These are phyloP conservation scores for Fusarium miscanthi DNA, from an alignment of 2,329 filamentous ascomycete genomes.

Conservation along the genomic window DNA sequence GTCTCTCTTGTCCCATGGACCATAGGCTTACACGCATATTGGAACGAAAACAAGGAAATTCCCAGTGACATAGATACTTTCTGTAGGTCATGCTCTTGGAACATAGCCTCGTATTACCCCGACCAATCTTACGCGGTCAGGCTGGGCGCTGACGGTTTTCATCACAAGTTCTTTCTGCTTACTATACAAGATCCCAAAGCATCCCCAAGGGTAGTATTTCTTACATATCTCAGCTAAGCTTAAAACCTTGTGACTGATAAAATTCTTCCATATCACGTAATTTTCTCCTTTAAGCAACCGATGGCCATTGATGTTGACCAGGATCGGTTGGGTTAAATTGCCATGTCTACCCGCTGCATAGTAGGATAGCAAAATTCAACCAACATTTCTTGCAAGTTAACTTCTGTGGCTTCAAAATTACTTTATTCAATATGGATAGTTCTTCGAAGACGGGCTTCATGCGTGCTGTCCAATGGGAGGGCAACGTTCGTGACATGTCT, in stretches of 20 bases:
- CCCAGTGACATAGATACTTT: rapidly evolving
- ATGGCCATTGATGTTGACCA: rapidly evolving
- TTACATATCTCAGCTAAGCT: slow-evolving; percentile 16
- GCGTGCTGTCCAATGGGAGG: slow-evolving; percentile 23
- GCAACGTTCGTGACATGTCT: slow-evolving; percentile 11
- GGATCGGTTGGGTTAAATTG: not conserved
- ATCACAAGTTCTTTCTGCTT: not conserved
- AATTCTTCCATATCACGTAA: not conserved
- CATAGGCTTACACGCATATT: too few species aligned
- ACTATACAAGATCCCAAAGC: not conserved
- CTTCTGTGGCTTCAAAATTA: rapidly evolving
- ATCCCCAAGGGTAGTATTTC: not conserved
- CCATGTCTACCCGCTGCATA: rapidly evolving
- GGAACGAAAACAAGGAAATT: rapidly evolving
- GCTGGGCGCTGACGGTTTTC: not conserved
- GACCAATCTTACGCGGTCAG: not conserved
- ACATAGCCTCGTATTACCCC: not conserved
- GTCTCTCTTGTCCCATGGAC: not conserved
- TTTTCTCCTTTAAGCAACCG: rapidly evolving
- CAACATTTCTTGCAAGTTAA: rapidly evolving
- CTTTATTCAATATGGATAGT: not conserved
- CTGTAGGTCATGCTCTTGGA: not conserved
- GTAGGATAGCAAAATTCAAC: rapidly evolving
- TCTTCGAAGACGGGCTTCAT: slow-evolving; percentile 1
- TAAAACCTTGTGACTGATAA: not conserved